Evolutionary conservation across 148 eudicot genomes (phyloP).

Genomic region (Fagopyrum esculentum): DNA sequence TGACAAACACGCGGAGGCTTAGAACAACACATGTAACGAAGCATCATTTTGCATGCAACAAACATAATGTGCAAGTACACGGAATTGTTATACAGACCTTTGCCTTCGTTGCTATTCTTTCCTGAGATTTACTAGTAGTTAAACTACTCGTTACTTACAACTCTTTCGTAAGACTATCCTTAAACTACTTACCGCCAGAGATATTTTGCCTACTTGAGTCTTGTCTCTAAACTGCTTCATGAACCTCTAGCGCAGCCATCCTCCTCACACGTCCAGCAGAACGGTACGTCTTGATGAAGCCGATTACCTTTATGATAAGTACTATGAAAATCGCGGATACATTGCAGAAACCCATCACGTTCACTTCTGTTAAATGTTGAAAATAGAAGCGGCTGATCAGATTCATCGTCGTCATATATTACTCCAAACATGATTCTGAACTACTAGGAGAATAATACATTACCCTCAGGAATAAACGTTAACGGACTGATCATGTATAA

Average conservation of each 20-base stretch:
- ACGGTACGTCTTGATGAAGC: constrained; percentile 10
- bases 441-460: constrained; percentile 1
- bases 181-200: background rate
- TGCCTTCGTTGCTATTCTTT: background rate
- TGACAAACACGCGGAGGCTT: too few relatives aligned
- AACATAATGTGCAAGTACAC: background rate
- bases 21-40: too few relatives aligned
- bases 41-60: background rate
- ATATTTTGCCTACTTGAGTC: background rate
- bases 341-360: background rate
- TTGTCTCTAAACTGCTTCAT: background rate
- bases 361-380: background rate
- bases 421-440: background rate
- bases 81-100: background rate
- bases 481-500: constrained; percentile 36
- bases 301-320: constrained; percentile 12
- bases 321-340: background rate
- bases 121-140: background rate
- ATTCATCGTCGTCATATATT: background rate
- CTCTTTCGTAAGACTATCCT: background rate
- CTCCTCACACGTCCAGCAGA: constrained; percentile 20
- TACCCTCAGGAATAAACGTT: constrained; percentile 50
- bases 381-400: background rate
- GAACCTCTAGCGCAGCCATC: constrained; percentile 12
- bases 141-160: too few relatives aligned